These are phyloP conservation scores for Lasiodiplodia theobromae DNA, from an alignment of 2,329 filamentous ascomycete genomes.

Conservation along the genomic window DNA sequence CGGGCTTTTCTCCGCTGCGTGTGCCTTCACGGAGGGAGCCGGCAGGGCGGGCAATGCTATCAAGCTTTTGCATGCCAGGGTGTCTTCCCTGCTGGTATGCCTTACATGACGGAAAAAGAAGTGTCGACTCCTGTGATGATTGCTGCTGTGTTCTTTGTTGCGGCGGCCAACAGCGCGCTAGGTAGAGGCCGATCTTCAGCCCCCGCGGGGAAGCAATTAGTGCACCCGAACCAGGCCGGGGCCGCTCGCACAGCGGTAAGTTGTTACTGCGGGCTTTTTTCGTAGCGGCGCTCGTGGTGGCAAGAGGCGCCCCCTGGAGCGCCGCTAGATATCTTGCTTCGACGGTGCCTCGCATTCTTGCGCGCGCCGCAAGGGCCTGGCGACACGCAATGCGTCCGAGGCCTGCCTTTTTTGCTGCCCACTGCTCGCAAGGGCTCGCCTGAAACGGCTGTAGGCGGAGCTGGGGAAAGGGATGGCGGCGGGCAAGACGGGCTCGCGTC, in stretches of 20 bases:
- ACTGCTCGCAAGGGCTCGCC: constrained; percentile 13
- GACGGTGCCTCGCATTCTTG: constrained; percentile 16
- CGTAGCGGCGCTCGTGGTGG: constrained; percentile 11
- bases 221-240: constrained; percentile 1
- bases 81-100: constrained; percentile 1
- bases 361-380: constrained; percentile 23
- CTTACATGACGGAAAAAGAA: constrained; percentile 7
- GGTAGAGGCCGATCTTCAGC: constrained; percentile 12
- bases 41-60: constrained; percentile 3
- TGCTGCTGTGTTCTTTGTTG: constrained; percentile 6
- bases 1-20: constrained; percentile 18
- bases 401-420: constrained; percentile 15
- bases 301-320: neutral
- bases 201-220: constrained; percentile 19
- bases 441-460: constrained; percentile 7
- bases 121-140: neutral
- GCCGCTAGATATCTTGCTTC: neutral
- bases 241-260: constrained; percentile 6
- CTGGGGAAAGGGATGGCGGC: constrained; percentile 8
- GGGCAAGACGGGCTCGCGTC: constrained; percentile 10
- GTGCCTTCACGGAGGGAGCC: constrained; percentile 6
- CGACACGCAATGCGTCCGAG: constrained; percentile 27
- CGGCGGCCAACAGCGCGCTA: constrained; percentile 9
- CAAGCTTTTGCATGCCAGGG: constrained; percentile 27
- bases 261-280: constrained; percentile 1